Percentiles rank a stretch among this genome's conserved stretches.
phyloP scores from a whole-genome alignment of 208 protist species.

The Naegleria lovaniensis region DNA sequence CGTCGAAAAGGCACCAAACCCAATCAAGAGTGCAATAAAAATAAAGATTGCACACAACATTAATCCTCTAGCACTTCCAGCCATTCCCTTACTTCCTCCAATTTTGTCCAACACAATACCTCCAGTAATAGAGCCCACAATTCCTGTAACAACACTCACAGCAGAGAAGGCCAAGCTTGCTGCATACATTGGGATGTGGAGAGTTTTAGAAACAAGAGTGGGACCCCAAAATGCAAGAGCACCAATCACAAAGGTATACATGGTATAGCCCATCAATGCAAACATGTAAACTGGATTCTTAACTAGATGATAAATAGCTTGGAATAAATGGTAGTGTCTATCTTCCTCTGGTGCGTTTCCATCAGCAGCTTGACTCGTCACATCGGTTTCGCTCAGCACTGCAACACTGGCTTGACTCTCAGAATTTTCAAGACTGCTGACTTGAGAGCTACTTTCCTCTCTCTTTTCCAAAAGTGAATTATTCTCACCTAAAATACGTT shows the following conservation, averaged over 20 bases:
- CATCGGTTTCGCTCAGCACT: neutral
- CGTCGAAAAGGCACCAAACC: constrained; percentile 5
- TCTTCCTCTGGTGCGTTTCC: neutral
- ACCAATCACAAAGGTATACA: constrained; percentile 33
- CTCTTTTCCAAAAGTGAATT: neutral
- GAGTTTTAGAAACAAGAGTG: neutral
- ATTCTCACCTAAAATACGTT: neutral
- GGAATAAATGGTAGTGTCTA: constrained; percentile 5
- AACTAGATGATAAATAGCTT: neutral
- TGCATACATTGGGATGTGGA: neutral
- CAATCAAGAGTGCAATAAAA: neutral
- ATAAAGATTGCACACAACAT: constrained; percentile 29
- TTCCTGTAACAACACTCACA: constrained; percentile 7
- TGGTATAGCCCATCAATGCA: constrained; percentile 21
- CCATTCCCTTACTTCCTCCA: constrained; percentile 12
- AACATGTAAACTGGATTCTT: constrained; percentile 17
- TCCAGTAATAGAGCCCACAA: neutral
- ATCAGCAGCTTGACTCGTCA: neutral
- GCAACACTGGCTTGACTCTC: neutral
- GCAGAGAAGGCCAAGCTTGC: constrained; percentile 19
- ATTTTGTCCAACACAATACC: constrained; percentile 18
- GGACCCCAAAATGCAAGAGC: constrained; percentile 31
- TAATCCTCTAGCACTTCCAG: constrained; percentile 12
- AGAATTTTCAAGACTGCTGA: neutral
- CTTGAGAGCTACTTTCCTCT: neutral